These are phyloP conservation scores for Tremella fuciformis DNA, from an alignment of 768 basidiomycete species.

Conservation along the genomic window DNA sequence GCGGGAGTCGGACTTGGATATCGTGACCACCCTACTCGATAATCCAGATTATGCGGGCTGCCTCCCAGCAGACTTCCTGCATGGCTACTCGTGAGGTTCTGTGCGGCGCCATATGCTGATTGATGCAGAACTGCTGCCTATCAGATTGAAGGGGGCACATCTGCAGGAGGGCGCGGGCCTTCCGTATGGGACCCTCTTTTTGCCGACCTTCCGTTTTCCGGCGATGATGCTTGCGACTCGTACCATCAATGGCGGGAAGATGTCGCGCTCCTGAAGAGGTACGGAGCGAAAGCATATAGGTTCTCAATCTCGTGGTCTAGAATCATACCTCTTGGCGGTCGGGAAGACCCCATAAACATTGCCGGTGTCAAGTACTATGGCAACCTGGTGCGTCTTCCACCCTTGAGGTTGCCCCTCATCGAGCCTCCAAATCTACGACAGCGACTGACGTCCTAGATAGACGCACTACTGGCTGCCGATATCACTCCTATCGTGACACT, in stretches of 20 bases:
- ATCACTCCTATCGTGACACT: conserved; percentile 34
- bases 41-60: too few species aligned
- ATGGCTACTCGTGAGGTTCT: too few species aligned
- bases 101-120: too few species aligned
- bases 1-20: too few species aligned
- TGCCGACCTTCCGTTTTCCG: not conserved
- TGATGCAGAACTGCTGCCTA: conserved; percentile 6
- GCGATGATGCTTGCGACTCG: conserved; percentile 11
- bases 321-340: conserved; percentile 30
- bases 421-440: conserved; percentile 22
- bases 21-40: too few species aligned
- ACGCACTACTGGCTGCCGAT: conserved; percentile 29
- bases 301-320: conserved; percentile 39
- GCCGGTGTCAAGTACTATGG: conserved; percentile 33
- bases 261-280: conserved; percentile 11
- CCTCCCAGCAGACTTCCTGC: too few species aligned
- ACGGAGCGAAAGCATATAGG: conserved; percentile 22
- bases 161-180: conserved; percentile 11
- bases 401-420: not conserved
- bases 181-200: conserved; percentile 15
- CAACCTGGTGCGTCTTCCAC: conserved; percentile 34
- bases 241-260: conserved; percentile 13
- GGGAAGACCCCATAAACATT: conserved; percentile 27
- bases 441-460: conserved; percentile 49
- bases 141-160: conserved; percentile 14